phyloP scores from a whole-genome alignment of 2,329 filamentous ascomycete species.

The Alternaria sp. region DNA sequence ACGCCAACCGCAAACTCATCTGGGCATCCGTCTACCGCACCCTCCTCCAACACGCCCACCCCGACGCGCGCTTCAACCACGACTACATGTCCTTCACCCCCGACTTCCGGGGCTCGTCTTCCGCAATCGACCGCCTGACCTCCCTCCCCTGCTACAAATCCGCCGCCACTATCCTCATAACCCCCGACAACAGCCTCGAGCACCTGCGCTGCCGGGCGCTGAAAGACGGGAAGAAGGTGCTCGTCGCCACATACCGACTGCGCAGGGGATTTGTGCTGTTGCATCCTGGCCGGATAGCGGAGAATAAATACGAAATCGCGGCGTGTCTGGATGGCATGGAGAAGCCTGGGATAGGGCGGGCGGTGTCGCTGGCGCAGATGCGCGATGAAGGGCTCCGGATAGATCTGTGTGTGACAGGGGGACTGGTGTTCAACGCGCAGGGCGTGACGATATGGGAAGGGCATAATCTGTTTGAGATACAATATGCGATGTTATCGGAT shows the following conservation, averaged over 20 bases:
- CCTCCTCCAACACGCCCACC: conserved; percentile 49
- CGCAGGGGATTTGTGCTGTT: conserved; percentile 53
- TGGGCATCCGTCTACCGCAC: conserved; percentile 44
- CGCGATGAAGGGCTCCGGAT: conserved; percentile 34
- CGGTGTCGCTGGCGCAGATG: conserved; percentile 48
- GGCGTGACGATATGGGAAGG: conserved; percentile 53
- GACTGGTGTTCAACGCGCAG: conserved; percentile 48
- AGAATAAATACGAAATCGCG: conserved; percentile 39
- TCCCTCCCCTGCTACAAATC: conserved; percentile 42
- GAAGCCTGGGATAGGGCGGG: conserved; percentile 43
- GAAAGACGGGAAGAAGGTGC: conserved; percentile 50
- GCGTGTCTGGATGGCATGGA: conserved; percentile 56
- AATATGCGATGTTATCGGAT: conserved; percentile 52
- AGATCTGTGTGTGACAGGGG: conserved; percentile 51
- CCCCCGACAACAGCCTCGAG: conserved; percentile 56
- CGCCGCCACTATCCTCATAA: conserved; percentile 48
- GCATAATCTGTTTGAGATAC: conserved; percentile 52
- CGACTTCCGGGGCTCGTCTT: conserved; percentile 50
- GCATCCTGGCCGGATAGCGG: conserved; percentile 44
- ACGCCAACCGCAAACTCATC: conserved; percentile 19
- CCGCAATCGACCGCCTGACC: conserved; percentile 42
- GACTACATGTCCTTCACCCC: conserved; percentile 54
- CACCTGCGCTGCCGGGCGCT: conserved; percentile 48
- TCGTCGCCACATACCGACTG: conserved; percentile 53
- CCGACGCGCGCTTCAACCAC: conserved; percentile 54